phyloP scores from a whole-genome alignment of 768 basidiomycete genomes.

The Lactarius evosmus region DNA sequence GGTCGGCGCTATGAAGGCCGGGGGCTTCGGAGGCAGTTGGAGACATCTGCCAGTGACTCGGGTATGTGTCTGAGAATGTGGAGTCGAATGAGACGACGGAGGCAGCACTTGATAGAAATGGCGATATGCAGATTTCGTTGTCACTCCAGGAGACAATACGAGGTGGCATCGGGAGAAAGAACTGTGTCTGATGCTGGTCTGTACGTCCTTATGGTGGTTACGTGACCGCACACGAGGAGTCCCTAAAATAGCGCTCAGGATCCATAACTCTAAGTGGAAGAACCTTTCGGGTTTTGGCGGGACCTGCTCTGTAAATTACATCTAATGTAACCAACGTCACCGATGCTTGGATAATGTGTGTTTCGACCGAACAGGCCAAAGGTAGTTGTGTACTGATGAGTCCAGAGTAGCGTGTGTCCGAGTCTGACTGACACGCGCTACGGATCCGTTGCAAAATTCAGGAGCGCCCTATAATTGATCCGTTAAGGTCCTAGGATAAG shows the following conservation, averaged over 20 bases:
- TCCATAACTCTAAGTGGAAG: background rate
- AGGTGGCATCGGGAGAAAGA: conserved; percentile 3
- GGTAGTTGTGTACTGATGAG: no score
- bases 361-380: no score
- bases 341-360: background rate
- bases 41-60: background rate
- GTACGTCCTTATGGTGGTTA: background rate
- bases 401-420: no score
- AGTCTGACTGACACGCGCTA: no score
- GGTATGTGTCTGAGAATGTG: background rate
- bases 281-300: background rate
- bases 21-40: background rate
- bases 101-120: background rate
- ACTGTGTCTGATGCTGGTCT: background rate
- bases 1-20: background rate
- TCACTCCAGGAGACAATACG: background rate
- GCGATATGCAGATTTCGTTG: background rate
- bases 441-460: no score
- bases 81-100: conserved; percentile 15
- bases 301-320: background rate
- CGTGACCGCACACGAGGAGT: background rate
- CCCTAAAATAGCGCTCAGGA: background rate
- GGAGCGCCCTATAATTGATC: no score
- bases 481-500: no score
- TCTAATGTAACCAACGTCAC: background rate